Conservation (phyloP, 2,329 filamentous ascomycete genomes). For the Penicillium sp. region DNA sequence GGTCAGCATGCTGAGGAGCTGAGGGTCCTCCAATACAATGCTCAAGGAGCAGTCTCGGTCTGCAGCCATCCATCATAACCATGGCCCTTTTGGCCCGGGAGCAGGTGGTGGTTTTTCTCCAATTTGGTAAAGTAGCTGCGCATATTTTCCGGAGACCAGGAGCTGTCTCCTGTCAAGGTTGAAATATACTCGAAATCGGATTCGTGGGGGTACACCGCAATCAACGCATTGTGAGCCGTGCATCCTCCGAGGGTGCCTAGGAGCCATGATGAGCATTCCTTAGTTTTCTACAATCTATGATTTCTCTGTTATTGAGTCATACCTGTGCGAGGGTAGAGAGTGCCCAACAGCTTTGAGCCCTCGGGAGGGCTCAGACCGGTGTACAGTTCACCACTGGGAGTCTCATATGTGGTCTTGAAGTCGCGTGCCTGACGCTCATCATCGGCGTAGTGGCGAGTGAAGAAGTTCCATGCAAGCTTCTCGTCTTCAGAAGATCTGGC, state of each 20-base stretch:
- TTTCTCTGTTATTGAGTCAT: constrained; percentile 14
- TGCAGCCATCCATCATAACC: constrained; percentile 25
- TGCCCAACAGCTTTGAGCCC: constrained; percentile 49
- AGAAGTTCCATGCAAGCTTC: constrained; percentile 31
- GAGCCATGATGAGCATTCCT: background rate
- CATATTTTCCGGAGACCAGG: constrained; percentile 56
- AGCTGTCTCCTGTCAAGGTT: constrained; percentile 53
- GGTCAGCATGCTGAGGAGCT: constrained; percentile 49
- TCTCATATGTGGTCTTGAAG: constrained; percentile 39
- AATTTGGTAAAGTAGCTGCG: constrained; percentile 50
- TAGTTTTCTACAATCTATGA: background rate
- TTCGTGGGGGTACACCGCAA: constrained; percentile 53
- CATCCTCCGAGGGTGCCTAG: constrained; percentile 48
- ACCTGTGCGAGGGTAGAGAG: constrained; percentile 53
- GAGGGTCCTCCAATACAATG: constrained; percentile 47
- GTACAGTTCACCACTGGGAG: constrained; percentile 46
- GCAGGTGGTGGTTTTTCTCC: constrained; percentile 51
- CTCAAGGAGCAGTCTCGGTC: constrained; percentile 32
- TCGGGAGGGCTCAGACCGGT: constrained; percentile 49
- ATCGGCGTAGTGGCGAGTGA: constrained; percentile 31
- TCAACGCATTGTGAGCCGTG: constrained; percentile 56
- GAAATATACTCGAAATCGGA: constrained; percentile 57
- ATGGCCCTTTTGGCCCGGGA: constrained; percentile 41
- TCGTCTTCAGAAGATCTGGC: constrained; percentile 26
- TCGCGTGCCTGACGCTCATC: constrained; percentile 25